Evolutionary conservation across 805 yeast species (phyloP), one percentile per base, ranked within the genome.

Genomic region (Candida ficus): DNA sequence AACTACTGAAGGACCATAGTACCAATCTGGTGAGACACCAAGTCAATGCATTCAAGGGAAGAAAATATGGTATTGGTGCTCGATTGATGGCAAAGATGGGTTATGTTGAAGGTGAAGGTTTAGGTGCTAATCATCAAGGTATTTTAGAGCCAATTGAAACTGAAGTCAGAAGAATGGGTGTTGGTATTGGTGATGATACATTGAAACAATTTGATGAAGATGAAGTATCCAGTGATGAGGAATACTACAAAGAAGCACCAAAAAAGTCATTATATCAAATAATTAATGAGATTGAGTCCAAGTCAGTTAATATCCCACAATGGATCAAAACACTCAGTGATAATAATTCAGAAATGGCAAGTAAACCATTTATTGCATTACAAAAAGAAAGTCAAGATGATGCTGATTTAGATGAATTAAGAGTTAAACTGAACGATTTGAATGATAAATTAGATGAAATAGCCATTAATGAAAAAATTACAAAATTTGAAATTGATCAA

Each of bases 1-100:
- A 28, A 20, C 11, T 30, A 10, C 39, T 20, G 14, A 30, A 17
- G 16, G 35, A 22, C 14, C 19, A 23, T 2, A 4, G 17, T 8
- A 30, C 14, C 3, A 37, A 35, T 13, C 16, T 37, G 5, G 39
- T 37, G 6, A 20, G 35, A n/a, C 28, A 23, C 35, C 18, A 30
- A 25, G 36, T 18, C 12, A 48, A 52, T 32, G 43, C 43, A 14
- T 49, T 45, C 31, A 49, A 42, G 16, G 56, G 55, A 1, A 50
- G 46, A 42, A 60, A 53, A 36, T 89, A 90, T 56, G 98, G 98
- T 7, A 76, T 88, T 29, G 98, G 98, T 28, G 95, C 95, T 3
- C 62, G 71, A 37, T 63, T 91, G 37, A 60, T 91, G 64, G 69
- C 77, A 45, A 74, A 78, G 46, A 90, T 91, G 98, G 99, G 99